Conservation (phyloP, 208 protist genomes). For the Leishmania braziliensis region DNA sequence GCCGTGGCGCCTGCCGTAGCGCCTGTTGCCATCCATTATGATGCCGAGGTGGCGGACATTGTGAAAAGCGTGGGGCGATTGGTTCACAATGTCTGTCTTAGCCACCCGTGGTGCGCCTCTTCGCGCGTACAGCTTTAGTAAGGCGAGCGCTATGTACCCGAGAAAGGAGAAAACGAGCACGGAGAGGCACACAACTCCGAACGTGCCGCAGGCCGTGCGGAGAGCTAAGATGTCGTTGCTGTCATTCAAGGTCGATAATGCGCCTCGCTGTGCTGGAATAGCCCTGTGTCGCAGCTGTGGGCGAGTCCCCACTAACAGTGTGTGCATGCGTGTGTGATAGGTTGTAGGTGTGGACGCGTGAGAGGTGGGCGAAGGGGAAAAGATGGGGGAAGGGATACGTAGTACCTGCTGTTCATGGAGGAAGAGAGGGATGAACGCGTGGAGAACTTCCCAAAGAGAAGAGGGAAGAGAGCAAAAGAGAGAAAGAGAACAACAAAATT, state of each 20-base stretch:
- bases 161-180: constrained; percentile 27
- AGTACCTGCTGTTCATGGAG: background rate
- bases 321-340: background rate
- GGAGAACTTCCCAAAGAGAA: background rate
- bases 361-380: background rate
- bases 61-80: constrained; percentile 17
- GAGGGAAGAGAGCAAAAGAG: background rate
- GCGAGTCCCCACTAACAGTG: background rate
- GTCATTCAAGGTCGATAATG: constrained; percentile 12
- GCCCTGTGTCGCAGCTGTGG: background rate
- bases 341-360: background rate
- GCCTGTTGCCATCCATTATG: constrained; percentile 92
- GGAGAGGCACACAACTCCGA: constrained; percentile 26
- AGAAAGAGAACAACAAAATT: background rate
- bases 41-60: constrained; percentile 84
- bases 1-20: constrained; percentile 53
- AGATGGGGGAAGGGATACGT: background rate
- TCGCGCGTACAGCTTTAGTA: constrained; percentile 6
- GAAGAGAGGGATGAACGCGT: background rate
- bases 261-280: background rate
- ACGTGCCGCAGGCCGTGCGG: constrained; percentile 31
- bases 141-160: constrained; percentile 15
- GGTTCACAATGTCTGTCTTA: background rate
- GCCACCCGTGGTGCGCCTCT: background rate
- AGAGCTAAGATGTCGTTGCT: constrained; percentile 21